These are phyloP conservation scores for Stachybotrys chartarum DNA, from an alignment of 2,329 filamentous ascomycete species.

Conservation along the genomic window DNA sequence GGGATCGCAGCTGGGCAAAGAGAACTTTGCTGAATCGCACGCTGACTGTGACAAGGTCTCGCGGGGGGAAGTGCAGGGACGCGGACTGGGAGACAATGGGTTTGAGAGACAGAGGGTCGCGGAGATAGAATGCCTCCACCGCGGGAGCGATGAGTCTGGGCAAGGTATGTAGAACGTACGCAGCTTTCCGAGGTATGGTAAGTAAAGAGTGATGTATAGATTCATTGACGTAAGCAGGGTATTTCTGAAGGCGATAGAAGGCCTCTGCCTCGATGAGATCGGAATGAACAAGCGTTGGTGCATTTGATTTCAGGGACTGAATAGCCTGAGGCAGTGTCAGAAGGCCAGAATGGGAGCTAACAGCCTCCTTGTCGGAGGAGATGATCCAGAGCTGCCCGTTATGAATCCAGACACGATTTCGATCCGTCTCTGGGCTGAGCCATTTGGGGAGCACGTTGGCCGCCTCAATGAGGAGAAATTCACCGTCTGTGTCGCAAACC, in stretches of 20 bases:
- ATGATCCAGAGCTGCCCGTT: conserved; percentile 70
- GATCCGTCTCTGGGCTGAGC: conserved; percentile 85
- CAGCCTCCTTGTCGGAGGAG: conserved; percentile 35
- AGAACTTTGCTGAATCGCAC: conserved; percentile 81
- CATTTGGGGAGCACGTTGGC: conserved; percentile 81
- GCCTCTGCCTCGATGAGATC: conserved; percentile 76
- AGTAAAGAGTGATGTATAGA: conserved; percentile 71
- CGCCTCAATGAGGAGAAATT: conserved; percentile 91
- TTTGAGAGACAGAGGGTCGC: conserved; percentile 71
- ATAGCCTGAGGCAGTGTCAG: conserved; percentile 61
- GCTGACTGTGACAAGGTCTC: conserved; percentile 73
- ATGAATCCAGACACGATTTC: conserved; percentile 86
- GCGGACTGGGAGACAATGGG: conserved; percentile 52
- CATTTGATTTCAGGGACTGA: conserved; percentile 46
- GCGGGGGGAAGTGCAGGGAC: conserved; percentile 60
- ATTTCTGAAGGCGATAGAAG: conserved; percentile 80
- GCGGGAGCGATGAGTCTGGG: conserved; percentile 75
- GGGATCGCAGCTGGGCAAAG: conserved; percentile 84
- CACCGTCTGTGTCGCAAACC: conserved; percentile 81
- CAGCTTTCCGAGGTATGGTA: conserved; percentile 73
- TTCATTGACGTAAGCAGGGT: conserved; percentile 66
- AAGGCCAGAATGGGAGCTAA: conserved; percentile 22
- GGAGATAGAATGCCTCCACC: conserved; percentile 85
- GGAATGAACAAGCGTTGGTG: conserved; percentile 60
- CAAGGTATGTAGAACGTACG: conserved; percentile 67